A percentile compares a stretch with the other conserved stretches of the same genome.
Conservation (phyloP, 2,329 filamentous ascomycete genomes). For the Neoscytalidium dimidiatum region DNA sequence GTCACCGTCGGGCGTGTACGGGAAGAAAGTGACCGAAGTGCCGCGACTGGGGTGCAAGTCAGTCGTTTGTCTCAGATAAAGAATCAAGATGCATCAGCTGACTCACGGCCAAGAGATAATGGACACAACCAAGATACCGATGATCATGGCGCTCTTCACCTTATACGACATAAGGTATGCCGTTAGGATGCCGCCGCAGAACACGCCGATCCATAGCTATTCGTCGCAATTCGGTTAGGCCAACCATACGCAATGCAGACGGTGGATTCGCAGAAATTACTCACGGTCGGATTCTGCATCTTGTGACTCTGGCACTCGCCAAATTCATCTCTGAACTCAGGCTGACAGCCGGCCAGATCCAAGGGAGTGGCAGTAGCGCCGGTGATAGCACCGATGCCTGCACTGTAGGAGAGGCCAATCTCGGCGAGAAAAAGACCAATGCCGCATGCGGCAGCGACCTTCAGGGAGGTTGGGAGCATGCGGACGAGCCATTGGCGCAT, state of each 20-base stretch:
- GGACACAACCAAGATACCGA: slow-evolving; percentile 78
- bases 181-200: slow-evolving; percentile 79
- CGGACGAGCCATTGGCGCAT: slow-evolving; percentile 87
- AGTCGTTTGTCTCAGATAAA: slow-evolving; percentile 21
- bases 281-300: slow-evolving; percentile 73
- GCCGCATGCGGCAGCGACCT: slow-evolving; percentile 81
- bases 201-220: slow-evolving; percentile 81
- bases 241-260: background rate
- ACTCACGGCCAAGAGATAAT: slow-evolving; percentile 79
- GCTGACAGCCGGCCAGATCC: slow-evolving; percentile 73
- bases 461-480: slow-evolving; percentile 78
- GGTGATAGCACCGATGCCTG: slow-evolving; percentile 78
- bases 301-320: slow-evolving; percentile 68
- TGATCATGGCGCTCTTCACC: slow-evolving; percentile 82
- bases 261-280: slow-evolving; percentile 23
- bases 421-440: slow-evolving; percentile 81
- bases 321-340: slow-evolving; percentile 48
- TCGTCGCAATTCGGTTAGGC: background rate
- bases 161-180: slow-evolving; percentile 81
- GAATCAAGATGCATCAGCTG: background rate
- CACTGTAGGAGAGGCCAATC: slow-evolving; percentile 74
- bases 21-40: slow-evolving; percentile 78
- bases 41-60: slow-evolving; percentile 48
- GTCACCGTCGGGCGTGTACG: slow-evolving; percentile 67
- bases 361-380: slow-evolving; percentile 66